Base-by-base conservation (phyloP, 2,329 filamentous ascomycete genomes). In the Microdochium bolleyi region DNA sequence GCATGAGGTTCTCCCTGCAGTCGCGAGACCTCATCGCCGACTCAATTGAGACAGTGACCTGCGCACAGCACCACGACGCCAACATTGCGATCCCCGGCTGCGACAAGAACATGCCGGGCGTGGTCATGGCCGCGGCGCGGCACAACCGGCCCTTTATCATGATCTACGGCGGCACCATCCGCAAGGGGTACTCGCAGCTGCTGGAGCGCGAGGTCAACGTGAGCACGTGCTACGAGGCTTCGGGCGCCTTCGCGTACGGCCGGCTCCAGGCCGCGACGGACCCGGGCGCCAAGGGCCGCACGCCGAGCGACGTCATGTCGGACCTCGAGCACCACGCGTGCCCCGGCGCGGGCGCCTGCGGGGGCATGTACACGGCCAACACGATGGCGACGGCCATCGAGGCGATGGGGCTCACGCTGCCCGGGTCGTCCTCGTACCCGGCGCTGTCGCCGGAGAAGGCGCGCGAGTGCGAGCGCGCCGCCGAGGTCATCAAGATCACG, bases 31-130 rank as follows among this genome's bases (percentile, higher is more conserved):
- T 96, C 58, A 96, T 97, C 59, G 92, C 92, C 57, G 92, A 97
- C 71, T 92, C 86, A 60, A 91, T 96, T 63, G 92, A 97, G 73
- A 92, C 89, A 1, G 88, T 96, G 38, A 96, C 91, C 1, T 92
- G 87, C 67, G 92, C 89, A 4, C 92, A 96, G 67, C 87, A 88
- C 61, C 90, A 96, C 69, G 92, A 96, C 67, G 92, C 91, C 54
- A 95, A 92, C 68, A 92, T 96, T 67, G 85, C 89, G 27, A 92
- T 96, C 60, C 91, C 92, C 0, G 92, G 92, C 11, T 96, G 92
- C 68, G 92, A 96, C 74, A 96, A 96, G 80, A 96, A 96, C 69
- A 96, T 96, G 92, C 92, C 92, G 0, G 92, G 92, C 57, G 87
- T 89, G 16, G 77, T 94, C 57, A 96, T 96, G 85, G 91, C 88